These are phyloP conservation scores for Umbellularia californica DNA, from an alignment of 164 flowering plant species.

Conservation along the genomic window DNA sequence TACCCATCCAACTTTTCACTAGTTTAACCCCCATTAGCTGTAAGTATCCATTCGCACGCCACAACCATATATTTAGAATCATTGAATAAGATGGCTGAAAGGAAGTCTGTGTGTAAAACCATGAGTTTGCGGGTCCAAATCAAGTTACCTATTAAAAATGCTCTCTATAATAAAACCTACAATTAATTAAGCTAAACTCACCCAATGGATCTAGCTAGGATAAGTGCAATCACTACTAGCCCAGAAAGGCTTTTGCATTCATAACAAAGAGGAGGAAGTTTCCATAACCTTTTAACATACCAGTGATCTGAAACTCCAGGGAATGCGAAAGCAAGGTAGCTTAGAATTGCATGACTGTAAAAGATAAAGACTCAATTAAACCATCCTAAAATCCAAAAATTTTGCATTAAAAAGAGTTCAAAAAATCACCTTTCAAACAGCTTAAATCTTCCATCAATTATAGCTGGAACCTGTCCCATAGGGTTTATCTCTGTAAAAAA, in stretches of 20 bases:
- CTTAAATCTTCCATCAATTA: constrained; percentile 76
- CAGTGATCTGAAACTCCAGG: constrained; percentile 89
- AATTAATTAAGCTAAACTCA: not conserved
- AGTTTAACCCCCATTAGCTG: not conserved
- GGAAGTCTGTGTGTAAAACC: not conserved
- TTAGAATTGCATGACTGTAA: constrained; percentile 87
- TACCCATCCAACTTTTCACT: not conserved
- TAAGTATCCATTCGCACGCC: not conserved
- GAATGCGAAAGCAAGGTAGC: constrained; percentile 73
- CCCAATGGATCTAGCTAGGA: not conserved
- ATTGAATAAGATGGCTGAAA: not conserved
- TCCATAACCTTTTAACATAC: constrained; percentile 30
- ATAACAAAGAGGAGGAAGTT: not conserved
- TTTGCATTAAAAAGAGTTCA: not conserved
- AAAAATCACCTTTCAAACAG: constrained; percentile 74
- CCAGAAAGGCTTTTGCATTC: not conserved
- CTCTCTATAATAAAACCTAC: not conserved
- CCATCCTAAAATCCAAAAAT: not conserved
- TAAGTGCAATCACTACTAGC: not conserved
- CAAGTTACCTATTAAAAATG: not conserved
- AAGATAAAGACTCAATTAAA: not conserved
- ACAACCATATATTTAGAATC: not conserved
- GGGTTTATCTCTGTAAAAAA: constrained; percentile 66
- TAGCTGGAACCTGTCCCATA: constrained; percentile 65
- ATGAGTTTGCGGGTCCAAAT: too few relatives aligned